These are phyloP conservation scores for Leptosphaerulina australis DNA, from an alignment of 2,329 filamentous ascomycete genomes.

Conservation along the genomic window DNA sequence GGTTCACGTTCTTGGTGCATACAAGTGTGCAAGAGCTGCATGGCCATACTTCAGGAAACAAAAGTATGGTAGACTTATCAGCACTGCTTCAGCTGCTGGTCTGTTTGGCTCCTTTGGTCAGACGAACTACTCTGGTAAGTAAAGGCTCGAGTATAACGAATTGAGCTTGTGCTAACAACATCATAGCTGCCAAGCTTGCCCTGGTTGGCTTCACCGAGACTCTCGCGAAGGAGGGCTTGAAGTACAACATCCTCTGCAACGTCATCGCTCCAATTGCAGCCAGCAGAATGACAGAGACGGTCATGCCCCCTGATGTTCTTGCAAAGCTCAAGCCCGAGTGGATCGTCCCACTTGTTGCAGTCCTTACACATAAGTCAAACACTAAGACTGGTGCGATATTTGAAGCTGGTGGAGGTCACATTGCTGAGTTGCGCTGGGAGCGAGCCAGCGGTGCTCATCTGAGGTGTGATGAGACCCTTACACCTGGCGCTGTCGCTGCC, in stretches of 20 bases:
- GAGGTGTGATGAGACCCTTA: constrained; percentile 86
- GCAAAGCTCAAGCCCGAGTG: constrained; percentile 87
- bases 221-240: constrained; percentile 92
- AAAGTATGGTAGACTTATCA: constrained; percentile 96
- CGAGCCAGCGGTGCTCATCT: constrained; percentile 85
- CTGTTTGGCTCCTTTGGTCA: constrained; percentile 96
- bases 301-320: constrained; percentile 93
- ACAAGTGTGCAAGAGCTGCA: constrained; percentile 92
- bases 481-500: constrained; percentile 82
- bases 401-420: constrained; percentile 89
- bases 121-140: constrained; percentile 83
- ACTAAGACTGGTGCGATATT: constrained; percentile 89
- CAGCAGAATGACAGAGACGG: constrained; percentile 91
- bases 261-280: constrained; percentile 95
- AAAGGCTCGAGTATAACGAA: background rate
- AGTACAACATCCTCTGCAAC: constrained; percentile 97
- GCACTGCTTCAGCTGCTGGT: constrained; percentile 94
- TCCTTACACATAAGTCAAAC: constrained; percentile 85
- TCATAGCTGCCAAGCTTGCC: constrained; percentile 82
- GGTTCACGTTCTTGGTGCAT: constrained; percentile 91
- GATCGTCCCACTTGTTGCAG: constrained; percentile 91
- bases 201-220: constrained; percentile 98
- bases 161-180: constrained; percentile 27
- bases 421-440: constrained; percentile 95
- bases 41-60: constrained; percentile 99